Evolutionary conservation across 352 stramenopile genomes (phyloP).

Genomic region (Phytophthora pseudosyringae): DNA sequence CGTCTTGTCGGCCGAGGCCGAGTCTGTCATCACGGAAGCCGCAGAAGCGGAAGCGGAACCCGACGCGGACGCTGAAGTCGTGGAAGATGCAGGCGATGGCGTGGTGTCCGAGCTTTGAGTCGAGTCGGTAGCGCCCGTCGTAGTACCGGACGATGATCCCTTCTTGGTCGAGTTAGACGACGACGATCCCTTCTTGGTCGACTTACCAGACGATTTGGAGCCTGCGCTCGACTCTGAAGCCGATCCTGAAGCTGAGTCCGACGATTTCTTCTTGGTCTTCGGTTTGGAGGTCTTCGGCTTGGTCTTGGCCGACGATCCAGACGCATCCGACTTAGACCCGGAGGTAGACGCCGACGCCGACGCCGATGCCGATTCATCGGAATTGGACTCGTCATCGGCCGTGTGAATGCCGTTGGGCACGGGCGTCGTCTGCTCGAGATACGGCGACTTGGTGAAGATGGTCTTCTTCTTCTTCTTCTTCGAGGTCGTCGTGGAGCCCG

Average conservation of each 20-base stretch:
- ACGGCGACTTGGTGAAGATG: conserved; percentile 44
- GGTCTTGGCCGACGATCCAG: conserved; percentile 15
- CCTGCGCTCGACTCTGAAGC: conserved; percentile 9
- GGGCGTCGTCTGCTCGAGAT: conserved; percentile 37
- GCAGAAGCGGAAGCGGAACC: conserved; percentile 17
- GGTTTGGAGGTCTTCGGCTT: conserved; percentile 8
- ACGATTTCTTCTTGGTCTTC: conserved; percentile 16
- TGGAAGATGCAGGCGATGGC: conserved; percentile 13
- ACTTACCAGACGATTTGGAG: conserved; percentile 2
- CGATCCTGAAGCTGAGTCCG: conserved; percentile 17
- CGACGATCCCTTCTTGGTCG: conserved; percentile 7
- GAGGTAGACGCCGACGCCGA: conserved; percentile 4
- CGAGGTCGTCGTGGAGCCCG: conserved; percentile 17
- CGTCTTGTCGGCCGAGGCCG: conserved; percentile 21
- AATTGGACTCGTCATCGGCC: conserved; percentile 15
- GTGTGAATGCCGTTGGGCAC: conserved; percentile 39
- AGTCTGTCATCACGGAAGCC: conserved; percentile 39
- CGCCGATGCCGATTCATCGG: conserved; percentile 14
- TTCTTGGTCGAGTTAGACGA: conserved; percentile 11
- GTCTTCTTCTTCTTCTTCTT: conserved; percentile 37
- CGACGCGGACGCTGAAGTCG: conserved; percentile 20
- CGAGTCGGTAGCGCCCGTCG: conserved; percentile 7
- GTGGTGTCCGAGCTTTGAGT: conserved; percentile 13
- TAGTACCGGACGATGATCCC: conserved; percentile 10
- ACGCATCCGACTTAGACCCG: conserved; percentile 12